phyloP scores from a whole-genome alignment of 768 basidiomycete species.

The Phanerodontia chrysosporium region DNA sequence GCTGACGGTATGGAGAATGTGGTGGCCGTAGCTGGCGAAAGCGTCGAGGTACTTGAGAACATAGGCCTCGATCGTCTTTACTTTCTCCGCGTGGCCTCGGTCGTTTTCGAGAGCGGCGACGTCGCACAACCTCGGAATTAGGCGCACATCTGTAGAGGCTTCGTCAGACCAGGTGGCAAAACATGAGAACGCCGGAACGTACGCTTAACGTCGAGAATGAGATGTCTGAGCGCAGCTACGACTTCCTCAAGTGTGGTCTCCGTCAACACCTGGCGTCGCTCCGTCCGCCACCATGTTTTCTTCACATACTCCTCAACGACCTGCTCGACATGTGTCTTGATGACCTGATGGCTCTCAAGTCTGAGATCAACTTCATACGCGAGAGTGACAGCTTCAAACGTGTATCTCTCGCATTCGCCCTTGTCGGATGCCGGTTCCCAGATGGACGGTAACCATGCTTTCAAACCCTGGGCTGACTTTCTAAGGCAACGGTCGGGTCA shows the following conservation, averaged over 20 bases:
- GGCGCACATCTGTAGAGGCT: conserved; percentile 7
- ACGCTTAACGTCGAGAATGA: conserved; percentile 17
- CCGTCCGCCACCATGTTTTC: background rate
- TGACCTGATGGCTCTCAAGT: conserved; percentile 4
- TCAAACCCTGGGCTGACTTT: background rate
- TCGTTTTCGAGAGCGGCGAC: conserved; percentile 5
- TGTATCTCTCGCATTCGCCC: background rate
- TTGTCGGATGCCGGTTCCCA: background rate
- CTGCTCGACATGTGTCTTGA: background rate
- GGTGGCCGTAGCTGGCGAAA: conserved; percentile 7
- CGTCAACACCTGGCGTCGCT: conserved; percentile 1
- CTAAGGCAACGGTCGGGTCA: background rate
- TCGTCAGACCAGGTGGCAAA: background rate
- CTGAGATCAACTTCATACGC: conserved; percentile 27
- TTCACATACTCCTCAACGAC: background rate
- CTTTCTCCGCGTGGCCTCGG: background rate
- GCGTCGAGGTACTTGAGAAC: conserved; percentile 9
- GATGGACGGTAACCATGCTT: conserved; percentile 1
- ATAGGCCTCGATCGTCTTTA: conserved; percentile 9
- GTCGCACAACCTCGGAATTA: conserved; percentile 14
- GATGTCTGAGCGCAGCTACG: conserved; percentile 10
- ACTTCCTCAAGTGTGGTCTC: conserved; percentile 2
- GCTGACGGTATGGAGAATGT: conserved; percentile 19
- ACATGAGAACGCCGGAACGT: background rate
- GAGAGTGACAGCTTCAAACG: conserved; percentile 15